Conservation (phyloP, 169 alveolate genomes). For the Eimeria falciformis region DNA sequence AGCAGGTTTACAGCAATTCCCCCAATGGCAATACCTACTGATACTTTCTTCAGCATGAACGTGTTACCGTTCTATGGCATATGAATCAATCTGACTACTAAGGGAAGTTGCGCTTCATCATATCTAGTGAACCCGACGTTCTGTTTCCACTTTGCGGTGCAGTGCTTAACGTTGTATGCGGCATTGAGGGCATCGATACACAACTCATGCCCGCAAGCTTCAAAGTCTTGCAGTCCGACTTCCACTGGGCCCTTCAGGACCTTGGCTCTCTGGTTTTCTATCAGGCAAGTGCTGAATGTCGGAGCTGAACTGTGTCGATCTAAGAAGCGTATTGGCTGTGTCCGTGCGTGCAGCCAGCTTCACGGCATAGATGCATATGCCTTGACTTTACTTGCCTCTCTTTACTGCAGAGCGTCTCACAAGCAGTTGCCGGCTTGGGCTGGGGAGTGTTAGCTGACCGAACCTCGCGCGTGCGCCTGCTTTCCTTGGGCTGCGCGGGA, state of each 20-base stretch:
- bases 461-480: slow-evolving; percentile 86
- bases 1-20: neutral
- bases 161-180: slow-evolving; percentile 79
- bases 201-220: slow-evolving; percentile 92
- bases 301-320: neutral
- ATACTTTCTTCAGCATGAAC: neutral
- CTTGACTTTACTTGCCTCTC: neutral
- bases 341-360: neutral
- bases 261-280: slow-evolving; percentile 73
- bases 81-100: neutral
- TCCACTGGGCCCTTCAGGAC: slow-evolving; percentile 80
- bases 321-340: neutral
- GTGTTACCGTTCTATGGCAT: neutral
- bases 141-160: neutral
- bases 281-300: slow-evolving; percentile 52
- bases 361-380: neutral
- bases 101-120: neutral
- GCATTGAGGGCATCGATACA: slow-evolving; percentile 90
- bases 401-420: slow-evolving; percentile 84
- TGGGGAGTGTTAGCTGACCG: slow-evolving; percentile 94
- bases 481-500: slow-evolving; percentile 87
- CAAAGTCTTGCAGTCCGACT: slow-evolving; percentile 91
- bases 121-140: neutral
- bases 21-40: neutral
- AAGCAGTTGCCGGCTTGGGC: slow-evolving; percentile 88